These are phyloP conservation scores for Candida sp. DNA, from an alignment of 1,139 yeast genomes.

Conservation along the genomic window DNA sequence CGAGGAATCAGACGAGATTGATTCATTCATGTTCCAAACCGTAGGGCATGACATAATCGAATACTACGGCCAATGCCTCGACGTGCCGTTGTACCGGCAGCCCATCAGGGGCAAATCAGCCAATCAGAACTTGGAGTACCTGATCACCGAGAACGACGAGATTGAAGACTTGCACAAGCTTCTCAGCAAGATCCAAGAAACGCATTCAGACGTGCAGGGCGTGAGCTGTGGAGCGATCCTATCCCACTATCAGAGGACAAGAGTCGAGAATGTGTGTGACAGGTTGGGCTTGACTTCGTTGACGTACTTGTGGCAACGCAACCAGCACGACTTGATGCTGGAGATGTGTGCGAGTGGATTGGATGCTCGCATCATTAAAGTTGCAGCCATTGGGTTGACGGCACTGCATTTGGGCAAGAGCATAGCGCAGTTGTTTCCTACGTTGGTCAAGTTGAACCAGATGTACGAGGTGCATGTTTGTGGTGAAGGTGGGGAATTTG, in stretches of 20 bases:
- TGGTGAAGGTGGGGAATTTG: conserved; percentile 99
- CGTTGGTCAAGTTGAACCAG: conserved; percentile 58
- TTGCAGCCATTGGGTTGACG: conserved; percentile 88
- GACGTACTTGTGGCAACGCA: conserved; percentile 89
- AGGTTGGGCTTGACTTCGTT: conserved; percentile 70
- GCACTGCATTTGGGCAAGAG: conserved; percentile 69
- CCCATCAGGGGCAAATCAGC: conserved; percentile 61
- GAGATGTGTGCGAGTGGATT: conserved; percentile 78
- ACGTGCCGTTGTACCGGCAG: conserved; percentile 80
- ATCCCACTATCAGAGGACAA: conserved; percentile 89
- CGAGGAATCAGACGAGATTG: conserved; percentile 64
- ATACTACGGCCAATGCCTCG: conserved; percentile 69
- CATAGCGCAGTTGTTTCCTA: conserved; percentile 64
- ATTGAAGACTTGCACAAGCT: conserved; percentile 77
- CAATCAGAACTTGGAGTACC: conserved; percentile 73
- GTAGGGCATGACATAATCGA: conserved; percentile 90
- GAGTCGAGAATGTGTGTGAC: conserved; percentile 91
- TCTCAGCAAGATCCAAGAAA: conserved; percentile 44
- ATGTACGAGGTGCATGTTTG: conserved; percentile 88
- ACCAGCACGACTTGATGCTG: conserved; percentile 76
- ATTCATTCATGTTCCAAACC: conserved; percentile 97
- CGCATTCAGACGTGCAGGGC: conserved; percentile 78
- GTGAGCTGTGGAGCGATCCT: conserved; percentile 96
- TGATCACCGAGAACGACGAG: conserved; percentile 71
- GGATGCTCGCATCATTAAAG: conserved; percentile 89